phyloP scores from a whole-genome alignment of 805 yeast species.

The Blastobotrys parvus region DNA sequence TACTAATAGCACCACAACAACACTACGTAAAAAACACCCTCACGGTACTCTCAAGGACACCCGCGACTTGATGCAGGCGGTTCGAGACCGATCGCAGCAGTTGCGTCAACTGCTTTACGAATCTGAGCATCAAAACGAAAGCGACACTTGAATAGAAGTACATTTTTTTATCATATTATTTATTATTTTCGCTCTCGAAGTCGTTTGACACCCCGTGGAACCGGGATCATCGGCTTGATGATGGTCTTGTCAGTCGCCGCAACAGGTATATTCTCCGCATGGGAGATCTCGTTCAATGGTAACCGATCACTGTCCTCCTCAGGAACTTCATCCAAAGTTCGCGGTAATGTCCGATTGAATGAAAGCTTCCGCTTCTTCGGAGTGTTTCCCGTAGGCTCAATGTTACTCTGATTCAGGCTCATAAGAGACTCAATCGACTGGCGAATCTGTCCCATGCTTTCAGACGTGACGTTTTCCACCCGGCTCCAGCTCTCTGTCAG shows the following conservation, averaged over 20 bases:
- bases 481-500: constrained; percentile 1
- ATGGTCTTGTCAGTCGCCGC: too few relatives aligned
- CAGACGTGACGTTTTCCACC: neutral
- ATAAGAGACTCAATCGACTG: neutral
- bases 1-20: constrained; percentile 10
- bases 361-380: neutral
- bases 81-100: constrained; percentile 14
- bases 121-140: too few relatives aligned
- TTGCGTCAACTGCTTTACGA: too few relatives aligned
- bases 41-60: constrained; percentile 4
- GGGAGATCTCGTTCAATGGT: constrained; percentile 4
- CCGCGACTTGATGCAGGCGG: constrained; percentile 8
- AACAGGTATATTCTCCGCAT: too few relatives aligned
- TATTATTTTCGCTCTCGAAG: too few relatives aligned
- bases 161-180: too few relatives aligned
- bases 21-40: constrained; percentile 1
- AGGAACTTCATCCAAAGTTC: neutral
- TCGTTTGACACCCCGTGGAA: too few relatives aligned
- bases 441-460: neutral
- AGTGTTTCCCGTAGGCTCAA: neutral
- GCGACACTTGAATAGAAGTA: too few relatives aligned
- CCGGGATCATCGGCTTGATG: too few relatives aligned
- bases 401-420: neutral
- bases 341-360: neutral
- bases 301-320: neutral